Conservation (phyloP, 345 rosid species). For the Trapa incisa region DNA sequence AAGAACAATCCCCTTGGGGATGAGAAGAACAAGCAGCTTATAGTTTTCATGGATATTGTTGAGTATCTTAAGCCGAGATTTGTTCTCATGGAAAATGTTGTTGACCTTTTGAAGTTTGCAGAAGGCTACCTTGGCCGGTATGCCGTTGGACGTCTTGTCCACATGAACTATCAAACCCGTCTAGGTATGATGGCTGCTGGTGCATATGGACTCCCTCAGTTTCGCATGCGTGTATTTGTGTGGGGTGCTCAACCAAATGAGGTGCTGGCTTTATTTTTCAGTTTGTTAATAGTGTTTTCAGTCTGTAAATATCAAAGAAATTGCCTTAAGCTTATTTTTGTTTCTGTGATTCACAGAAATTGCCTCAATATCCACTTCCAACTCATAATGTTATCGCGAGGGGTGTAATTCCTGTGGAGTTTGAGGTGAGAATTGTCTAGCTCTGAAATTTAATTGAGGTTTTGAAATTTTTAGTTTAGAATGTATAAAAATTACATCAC, state of each 20-base stretch:
- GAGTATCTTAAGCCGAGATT: conserved; percentile 52
- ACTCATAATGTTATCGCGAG: conserved; percentile 57
- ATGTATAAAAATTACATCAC: neutral
- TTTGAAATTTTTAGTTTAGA: neutral
- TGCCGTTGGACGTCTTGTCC: conserved; percentile 50
- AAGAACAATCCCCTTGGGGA: conserved; percentile 34
- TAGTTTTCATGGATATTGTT: conserved; percentile 56
- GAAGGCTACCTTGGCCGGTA: conserved; percentile 50
- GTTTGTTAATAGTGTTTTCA: neutral
- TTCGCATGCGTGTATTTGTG: conserved; percentile 54
- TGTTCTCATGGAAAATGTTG: conserved; percentile 76
- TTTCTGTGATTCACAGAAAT: conserved; percentile 21
- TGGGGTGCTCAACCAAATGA: conserved; percentile 63
- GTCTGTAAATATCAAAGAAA: neutral
- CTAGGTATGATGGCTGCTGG: conserved; percentile 87
- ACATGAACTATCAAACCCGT: conserved; percentile 58
- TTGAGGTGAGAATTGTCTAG: conserved; percentile 31
- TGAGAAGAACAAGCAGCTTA: conserved; percentile 50
- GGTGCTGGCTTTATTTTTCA: conserved; percentile 15
- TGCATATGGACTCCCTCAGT: conserved; percentile 79
- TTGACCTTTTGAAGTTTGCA: conserved; percentile 49
- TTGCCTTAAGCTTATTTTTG: neutral
- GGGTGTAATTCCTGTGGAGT: conserved; percentile 44
- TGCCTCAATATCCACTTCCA: conserved; percentile 72
- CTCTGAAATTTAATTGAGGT: neutral